phyloP scores from a whole-genome alignment of 2,329 filamentous ascomycete species.

The Cladorrhinum sp. region DNA sequence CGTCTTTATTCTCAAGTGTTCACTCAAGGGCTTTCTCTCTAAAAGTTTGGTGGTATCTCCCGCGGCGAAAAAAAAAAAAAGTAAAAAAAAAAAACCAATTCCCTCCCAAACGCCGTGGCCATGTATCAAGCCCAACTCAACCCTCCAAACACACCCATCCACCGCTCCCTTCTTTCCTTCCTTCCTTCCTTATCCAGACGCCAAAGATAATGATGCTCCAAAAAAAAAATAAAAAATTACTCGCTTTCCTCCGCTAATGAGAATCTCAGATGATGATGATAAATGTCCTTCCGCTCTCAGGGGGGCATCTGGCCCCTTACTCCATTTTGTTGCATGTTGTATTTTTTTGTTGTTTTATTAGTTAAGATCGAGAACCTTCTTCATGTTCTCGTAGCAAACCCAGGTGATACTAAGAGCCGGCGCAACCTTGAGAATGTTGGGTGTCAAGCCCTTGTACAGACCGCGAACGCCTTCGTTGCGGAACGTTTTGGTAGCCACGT shows the following conservation, averaged over 20 bases:
- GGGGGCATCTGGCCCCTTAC: neutral
- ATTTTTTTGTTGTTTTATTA: slow-evolving; percentile 24
- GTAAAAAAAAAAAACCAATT: neutral
- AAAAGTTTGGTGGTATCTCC: slow-evolving; percentile 7
- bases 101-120: slow-evolving; percentile 23
- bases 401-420: slow-evolving; percentile 95
- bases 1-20: neutral
- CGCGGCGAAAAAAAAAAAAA: neutral
- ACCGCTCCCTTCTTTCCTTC: neutral
- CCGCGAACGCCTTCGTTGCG: slow-evolving; percentile 79
- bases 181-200: slow-evolving; percentile 15
- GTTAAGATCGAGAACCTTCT: slow-evolving; percentile 62
- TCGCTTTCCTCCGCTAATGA: slow-evolving; percentile 2
- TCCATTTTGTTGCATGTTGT: neutral
- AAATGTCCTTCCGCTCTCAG: neutral
- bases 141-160: slow-evolving; percentile 12
- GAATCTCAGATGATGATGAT: neutral
- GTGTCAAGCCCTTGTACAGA: slow-evolving; percentile 91
- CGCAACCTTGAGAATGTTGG: slow-evolving; percentile 93
- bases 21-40: neutral
- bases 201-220: slow-evolving; percentile 19
- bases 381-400: slow-evolving; percentile 88
- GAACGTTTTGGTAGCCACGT: slow-evolving; percentile 81
- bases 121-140: slow-evolving; percentile 13
- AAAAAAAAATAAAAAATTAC: no score